Evolutionary conservation across 2,329 filamentous ascomycete species (phyloP).

Genomic region (Aureobasidium lini): DNA sequence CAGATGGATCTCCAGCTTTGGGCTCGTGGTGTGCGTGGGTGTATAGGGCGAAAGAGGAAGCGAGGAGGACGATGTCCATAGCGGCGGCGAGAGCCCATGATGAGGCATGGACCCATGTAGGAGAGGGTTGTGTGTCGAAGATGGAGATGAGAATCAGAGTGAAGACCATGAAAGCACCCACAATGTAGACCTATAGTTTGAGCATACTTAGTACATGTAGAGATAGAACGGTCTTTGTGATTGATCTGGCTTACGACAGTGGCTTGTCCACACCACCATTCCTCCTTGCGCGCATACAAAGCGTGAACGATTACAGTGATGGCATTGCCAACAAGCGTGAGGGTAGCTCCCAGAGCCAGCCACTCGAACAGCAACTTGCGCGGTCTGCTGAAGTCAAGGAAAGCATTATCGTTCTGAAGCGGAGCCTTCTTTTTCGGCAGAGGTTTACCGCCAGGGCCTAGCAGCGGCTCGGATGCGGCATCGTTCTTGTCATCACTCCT

Average conservation of each 20-base stretch:
- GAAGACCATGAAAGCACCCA: conserved; percentile 80
- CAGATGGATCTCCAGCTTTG: conserved; percentile 40
- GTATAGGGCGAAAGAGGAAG: conserved; percentile 61
- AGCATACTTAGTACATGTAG: conserved; percentile 6
- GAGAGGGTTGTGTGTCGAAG: conserved; percentile 73
- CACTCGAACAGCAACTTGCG: conserved; percentile 69
- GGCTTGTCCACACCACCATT: conserved; percentile 78
- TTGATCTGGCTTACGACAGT: conserved; percentile 55
- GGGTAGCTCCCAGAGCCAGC: conserved; percentile 60
- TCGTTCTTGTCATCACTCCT: conserved; percentile 38
- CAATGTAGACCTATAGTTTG: conserved; percentile 64
- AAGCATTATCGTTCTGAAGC: conserved; percentile 34
- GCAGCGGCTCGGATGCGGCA: conserved; percentile 39
- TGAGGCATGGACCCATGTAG: conserved; percentile 69
- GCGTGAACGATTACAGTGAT: conserved; percentile 67
- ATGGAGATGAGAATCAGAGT: conserved; percentile 79
- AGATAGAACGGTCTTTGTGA: neutral
- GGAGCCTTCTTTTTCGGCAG: conserved; percentile 57
- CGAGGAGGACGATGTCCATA: conserved; percentile 66
- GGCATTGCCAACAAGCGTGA: conserved; percentile 70
- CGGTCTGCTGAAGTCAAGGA: conserved; percentile 54
- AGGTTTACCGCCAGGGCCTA: conserved; percentile 83
- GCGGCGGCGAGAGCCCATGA: conserved; percentile 70
- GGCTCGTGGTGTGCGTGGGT: conserved; percentile 59
- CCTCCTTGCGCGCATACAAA: conserved; percentile 54